Conservation (phyloP, 208 protist species). For the Herpetomonas tarakana region DNA sequence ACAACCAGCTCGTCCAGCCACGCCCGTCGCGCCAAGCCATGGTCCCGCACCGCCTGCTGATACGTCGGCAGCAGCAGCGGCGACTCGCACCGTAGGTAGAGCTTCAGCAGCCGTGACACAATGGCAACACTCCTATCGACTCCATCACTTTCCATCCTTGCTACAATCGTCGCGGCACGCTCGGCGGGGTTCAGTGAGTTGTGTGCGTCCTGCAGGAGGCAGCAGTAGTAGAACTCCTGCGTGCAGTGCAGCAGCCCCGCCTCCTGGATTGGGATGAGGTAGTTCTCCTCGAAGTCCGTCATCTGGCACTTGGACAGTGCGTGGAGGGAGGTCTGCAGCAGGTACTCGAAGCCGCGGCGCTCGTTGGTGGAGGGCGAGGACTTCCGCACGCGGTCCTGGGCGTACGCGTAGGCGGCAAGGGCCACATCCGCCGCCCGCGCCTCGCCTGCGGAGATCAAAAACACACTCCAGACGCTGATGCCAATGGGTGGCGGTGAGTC, state of each 20-base stretch:
- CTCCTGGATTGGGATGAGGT: slow-evolving; percentile 42
- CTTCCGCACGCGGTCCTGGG: slow-evolving; percentile 16
- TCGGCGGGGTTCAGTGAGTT: slow-evolving; percentile 54
- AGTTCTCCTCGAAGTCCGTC: slow-evolving; percentile 49
- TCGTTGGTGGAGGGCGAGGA: slow-evolving; percentile 9
- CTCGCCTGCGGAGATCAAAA: slow-evolving; percentile 69
- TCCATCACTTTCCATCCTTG: slow-evolving; percentile 29
- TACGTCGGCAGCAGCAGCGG: slow-evolving; percentile 50
- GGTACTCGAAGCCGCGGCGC: slow-evolving; percentile 52
- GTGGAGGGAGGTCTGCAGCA: slow-evolving; percentile 68
- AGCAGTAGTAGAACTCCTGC: slow-evolving; percentile 65
- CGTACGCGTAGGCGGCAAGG: slow-evolving; percentile 36
- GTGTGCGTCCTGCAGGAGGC: slow-evolving; percentile 73
- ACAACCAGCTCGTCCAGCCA: slow-evolving; percentile 73
- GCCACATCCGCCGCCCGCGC: slow-evolving; percentile 49
- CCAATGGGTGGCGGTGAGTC: slow-evolving; percentile 22
- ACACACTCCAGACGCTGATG: slow-evolving; percentile 55
- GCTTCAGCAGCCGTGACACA: slow-evolving; percentile 53
- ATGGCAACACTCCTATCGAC: slow-evolving; percentile 43
- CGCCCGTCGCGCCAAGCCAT: slow-evolving; percentile 21
- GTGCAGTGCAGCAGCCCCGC: slow-evolving; percentile 42
- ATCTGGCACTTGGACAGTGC: slow-evolving; percentile 72
- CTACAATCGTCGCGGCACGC: slow-evolving; percentile 37
- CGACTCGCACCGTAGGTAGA: slow-evolving; percentile 66
- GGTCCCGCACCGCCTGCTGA: slow-evolving; percentile 36